Conservation (phyloP, 2,329 filamentous ascomycete species). For the Aspergillus sp. region DNA sequence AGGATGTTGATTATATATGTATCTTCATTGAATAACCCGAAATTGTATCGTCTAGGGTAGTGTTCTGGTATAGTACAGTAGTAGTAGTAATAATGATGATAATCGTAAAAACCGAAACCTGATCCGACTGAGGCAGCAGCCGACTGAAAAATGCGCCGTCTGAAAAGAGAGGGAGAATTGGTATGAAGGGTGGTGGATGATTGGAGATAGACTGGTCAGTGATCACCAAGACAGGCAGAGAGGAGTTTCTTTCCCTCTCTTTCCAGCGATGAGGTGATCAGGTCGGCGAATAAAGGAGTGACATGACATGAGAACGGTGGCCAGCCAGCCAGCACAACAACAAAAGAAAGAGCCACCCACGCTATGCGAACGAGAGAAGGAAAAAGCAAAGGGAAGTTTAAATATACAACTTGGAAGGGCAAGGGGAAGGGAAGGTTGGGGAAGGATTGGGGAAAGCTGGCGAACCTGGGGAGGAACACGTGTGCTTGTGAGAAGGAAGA, state of each 20-base stretch:
- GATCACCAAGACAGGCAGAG: background rate
- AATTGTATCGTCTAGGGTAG: conserved; percentile 4
- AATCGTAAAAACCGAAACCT: background rate
- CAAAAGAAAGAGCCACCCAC: conserved; percentile 24
- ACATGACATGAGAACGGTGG: conserved; percentile 18
- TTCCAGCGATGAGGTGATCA: conserved; percentile 4
- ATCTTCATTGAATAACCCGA: conserved; percentile 3
- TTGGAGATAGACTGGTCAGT: conserved; percentile 2
- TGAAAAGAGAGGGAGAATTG: background rate
- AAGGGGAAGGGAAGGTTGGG: background rate
- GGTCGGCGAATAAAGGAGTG: conserved; percentile 16
- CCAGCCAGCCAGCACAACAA: background rate
- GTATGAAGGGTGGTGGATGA: background rate
- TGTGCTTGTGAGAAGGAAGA: conserved; percentile 11
- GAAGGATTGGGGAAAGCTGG: conserved; percentile 7
- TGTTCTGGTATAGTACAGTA: conserved; percentile 1
- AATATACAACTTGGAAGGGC: conserved; percentile 4
- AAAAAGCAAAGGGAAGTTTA: conserved; percentile 10
- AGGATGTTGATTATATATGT: background rate
- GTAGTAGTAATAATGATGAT: background rate
- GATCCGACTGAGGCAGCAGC: background rate
- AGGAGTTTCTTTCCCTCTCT: conserved; percentile 4
- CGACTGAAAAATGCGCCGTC: background rate
- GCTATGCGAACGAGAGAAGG: conserved; percentile 29
- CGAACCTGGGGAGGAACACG: conserved; percentile 14